A percentile compares a stretch with the other conserved stretches of the same genome.
Evolutionary conservation across 2,329 filamentous ascomycete genomes (phyloP).

Genomic region (Domatiomyces catenatus): DNA sequence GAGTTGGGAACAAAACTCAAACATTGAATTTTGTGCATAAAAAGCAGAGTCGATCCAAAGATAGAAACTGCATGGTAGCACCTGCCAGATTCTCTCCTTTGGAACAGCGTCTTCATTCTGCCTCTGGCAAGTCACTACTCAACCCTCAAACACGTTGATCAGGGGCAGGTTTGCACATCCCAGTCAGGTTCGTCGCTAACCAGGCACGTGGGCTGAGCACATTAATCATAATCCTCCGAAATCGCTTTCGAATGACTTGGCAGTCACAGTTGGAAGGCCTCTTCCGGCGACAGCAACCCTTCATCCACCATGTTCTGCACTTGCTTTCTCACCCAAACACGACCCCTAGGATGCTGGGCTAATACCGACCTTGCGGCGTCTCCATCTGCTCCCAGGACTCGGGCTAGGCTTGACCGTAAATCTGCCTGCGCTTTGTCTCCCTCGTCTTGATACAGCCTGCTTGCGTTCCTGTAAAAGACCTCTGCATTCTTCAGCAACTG

Average conservation of each 20-base stretch:
- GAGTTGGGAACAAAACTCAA: background rate
- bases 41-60: background rate
- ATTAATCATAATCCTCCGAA: too few species aligned
- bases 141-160: background rate
- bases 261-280: background rate
- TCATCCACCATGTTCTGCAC: conserved; percentile 16
- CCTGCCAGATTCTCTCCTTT: background rate
- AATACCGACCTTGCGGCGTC: background rate
- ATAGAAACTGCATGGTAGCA: background rate
- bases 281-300: conserved; percentile 6
- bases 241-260: too few species aligned
- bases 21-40: background rate
- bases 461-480: conserved; percentile 42
- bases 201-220: too few species aligned
- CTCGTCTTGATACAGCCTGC: conserved; percentile 19
- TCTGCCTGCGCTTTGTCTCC: conserved; percentile 9
- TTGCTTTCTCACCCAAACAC: conserved; percentile 10
- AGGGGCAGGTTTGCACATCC: background rate
- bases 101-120: background rate
- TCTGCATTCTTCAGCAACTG: conserved; percentile 41
- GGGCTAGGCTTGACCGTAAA: conserved; percentile 4
- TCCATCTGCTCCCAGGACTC: conserved; percentile 2
- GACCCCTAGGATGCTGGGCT: conserved; percentile 1
- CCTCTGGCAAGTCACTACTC: background rate
- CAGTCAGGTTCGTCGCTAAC: too few species aligned